Evolutionary conservation across 1,139 yeast genomes (phyloP).

Genomic region (Pichia sp.): DNA sequence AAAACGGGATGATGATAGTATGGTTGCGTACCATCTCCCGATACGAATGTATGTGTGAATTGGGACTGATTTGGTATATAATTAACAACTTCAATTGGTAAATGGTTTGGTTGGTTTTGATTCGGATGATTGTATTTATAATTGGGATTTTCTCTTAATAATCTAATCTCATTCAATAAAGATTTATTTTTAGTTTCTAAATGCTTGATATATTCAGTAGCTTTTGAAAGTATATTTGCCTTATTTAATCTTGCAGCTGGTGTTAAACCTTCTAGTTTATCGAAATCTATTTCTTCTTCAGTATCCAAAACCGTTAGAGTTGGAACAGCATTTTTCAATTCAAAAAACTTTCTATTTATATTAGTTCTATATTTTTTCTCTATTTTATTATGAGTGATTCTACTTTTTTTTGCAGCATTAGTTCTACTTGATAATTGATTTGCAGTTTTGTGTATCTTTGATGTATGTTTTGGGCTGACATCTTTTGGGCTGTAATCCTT

Average conservation of each 20-base stretch:
- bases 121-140: conserved; percentile 3
- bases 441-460: too few species aligned
- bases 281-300: conserved; percentile 17
- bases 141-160: conserved; percentile 9
- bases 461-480: too few species aligned
- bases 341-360: conserved; percentile 60
- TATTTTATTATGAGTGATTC: conserved; percentile 64
- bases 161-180: conserved; percentile 42
- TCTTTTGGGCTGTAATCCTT: background rate
- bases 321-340: conserved; percentile 68
- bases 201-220: conserved; percentile 84
- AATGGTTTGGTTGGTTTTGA: background rate
- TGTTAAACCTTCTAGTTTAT: conserved; percentile 71
- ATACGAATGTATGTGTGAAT: conserved; percentile 2
- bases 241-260: conserved; percentile 85
- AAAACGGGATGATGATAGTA: background rate
- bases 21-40: background rate
- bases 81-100: conserved; percentile 11
- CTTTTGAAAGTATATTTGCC: conserved; percentile 81
- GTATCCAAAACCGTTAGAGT: conserved; percentile 43
- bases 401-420: conserved; percentile 31
- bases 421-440: too few species aligned
- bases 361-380: conserved; percentile 72
- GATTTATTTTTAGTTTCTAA: conserved; percentile 62
- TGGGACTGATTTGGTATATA: conserved; percentile 10